These are phyloP conservation scores for Pinus taeda DNA, from an alignment of 75 land plant genomes.

Conservation along the genomic window DNA sequence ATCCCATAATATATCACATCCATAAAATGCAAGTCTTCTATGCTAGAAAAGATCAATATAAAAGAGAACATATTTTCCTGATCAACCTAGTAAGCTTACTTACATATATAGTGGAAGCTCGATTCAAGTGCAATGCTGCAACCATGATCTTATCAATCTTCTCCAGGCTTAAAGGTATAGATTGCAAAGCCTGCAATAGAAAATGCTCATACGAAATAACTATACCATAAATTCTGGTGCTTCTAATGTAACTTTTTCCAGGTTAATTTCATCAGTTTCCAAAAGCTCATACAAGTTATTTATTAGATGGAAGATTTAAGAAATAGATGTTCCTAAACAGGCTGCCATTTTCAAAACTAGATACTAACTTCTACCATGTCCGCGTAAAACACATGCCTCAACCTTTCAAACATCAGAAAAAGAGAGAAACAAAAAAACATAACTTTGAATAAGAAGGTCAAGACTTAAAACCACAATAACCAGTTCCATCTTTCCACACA, in stretches of 20 bases:
- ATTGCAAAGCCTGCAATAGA: slow-evolving; percentile 58
- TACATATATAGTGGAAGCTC: slow-evolving; percentile 68
- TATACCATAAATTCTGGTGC: neutral
- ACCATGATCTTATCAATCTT: slow-evolving; percentile 35
- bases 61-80: neutral
- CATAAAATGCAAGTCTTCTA: neutral
- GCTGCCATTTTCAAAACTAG: neutral
- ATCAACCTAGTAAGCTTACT: slow-evolving; percentile 12
- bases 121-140: slow-evolving; percentile 53
- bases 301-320: neutral
- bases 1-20: neutral
- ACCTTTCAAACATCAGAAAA: no score
- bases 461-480: no score
- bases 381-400: no score
- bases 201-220: neutral
- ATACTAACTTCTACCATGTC: neutral
- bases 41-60: neutral
- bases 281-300: neutral
- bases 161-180: slow-evolving; percentile 29
- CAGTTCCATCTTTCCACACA: no score
- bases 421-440: no score
- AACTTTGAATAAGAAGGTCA: no score
- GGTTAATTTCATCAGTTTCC: neutral
- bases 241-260: neutral
- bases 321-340: neutral